Evolutionary conservation across 495 filamentous ascomycete genomes (phyloP).

Genomic region (Xylaria acuta): DNA sequence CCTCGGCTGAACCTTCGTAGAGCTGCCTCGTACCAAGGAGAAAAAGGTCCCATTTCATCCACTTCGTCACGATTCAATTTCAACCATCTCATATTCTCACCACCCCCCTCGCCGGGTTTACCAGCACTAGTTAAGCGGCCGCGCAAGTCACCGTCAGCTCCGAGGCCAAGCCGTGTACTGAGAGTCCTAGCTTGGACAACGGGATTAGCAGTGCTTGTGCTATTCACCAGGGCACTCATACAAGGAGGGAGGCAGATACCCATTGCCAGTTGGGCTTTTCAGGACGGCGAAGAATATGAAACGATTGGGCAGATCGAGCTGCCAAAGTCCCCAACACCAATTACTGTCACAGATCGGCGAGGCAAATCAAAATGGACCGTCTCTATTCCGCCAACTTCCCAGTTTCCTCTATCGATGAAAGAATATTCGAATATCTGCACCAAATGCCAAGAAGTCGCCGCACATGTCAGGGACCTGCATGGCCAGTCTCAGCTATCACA

Average conservation of each 20-base stretch:
- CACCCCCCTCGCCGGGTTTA: conserved; percentile 68
- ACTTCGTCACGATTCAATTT: conserved; percentile 65
- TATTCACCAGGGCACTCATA: conserved; percentile 36
- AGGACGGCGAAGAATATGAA: conserved; percentile 50
- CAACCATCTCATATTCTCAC: conserved; percentile 65
- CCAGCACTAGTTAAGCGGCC: conserved; percentile 68
- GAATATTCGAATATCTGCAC: conserved; percentile 67
- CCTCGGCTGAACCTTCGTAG: conserved; percentile 58
- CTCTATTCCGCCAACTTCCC: conserved; percentile 63
- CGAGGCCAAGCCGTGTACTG: conserved; percentile 56
- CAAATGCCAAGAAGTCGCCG: conserved; percentile 61
- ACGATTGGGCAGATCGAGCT: conserved; percentile 57
- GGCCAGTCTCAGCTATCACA: conserved; percentile 46
- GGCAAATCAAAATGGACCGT: conserved; percentile 72
- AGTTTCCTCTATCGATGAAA: conserved; percentile 63
- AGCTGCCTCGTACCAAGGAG: conserved; percentile 55
- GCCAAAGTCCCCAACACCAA: conserved; percentile 63
- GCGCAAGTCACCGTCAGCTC: conserved; percentile 53
- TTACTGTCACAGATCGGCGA: conserved; percentile 62
- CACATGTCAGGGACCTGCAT: conserved; percentile 54
- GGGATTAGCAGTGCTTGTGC: conserved; percentile 32
- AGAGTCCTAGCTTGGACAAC: conserved; percentile 52
- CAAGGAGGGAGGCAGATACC: conserved; percentile 37
- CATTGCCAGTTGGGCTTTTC: conserved; percentile 41
- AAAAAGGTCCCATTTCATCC: conserved; percentile 56